Evolutionary conservation across 805 yeast genomes (phyloP), one percentile per base, ranked within the genome.

Genomic region (Pichia thaimueangensis): DNA sequence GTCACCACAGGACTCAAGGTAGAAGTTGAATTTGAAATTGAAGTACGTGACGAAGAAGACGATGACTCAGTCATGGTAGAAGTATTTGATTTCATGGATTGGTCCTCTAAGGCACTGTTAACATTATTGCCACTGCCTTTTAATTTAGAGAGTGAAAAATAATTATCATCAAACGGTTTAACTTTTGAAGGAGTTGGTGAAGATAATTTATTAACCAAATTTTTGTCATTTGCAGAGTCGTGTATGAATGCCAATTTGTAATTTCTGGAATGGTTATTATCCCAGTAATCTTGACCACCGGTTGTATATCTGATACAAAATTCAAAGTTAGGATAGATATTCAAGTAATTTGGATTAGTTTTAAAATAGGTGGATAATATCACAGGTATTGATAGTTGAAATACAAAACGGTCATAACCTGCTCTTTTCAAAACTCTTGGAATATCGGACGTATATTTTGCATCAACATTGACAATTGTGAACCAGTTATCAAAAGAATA

Each of bases 401-500:
- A 84, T 12, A 74, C 66, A 56, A 86, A 86, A 36, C 94, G 66
- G 59, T 86, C 96, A 59, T 78, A 82, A 41, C 68, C 60, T 37
- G 79, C 65, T 15, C 64, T 57, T 45, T 68, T 69, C 48, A 80
- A 61, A 6, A 71, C 58, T 30, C 69, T 57, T 6, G 82, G 78
- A 1, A 71, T 55, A 45, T 82, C 86, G 4, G 74, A 71, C 3
- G 72, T 68, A 62, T 75, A 87, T 4, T 57, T 50, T 4, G 89
- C 83, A 32, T 77, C 78, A 25, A 82, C 73, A 56, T 84, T 91
- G 32, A 78, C 70, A 19, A 80, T 76, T 0, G 94, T 80, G 33
- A 65, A 66, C 97, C 97, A 89, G 53, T 70, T 64, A 58, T 91
- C 87, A 49, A 79, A 68, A 0, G 96, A 77, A 63, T 86, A 89